Conservation (phyloP, 495 filamentous ascomycete species). For the Physcia stellaris region DNA sequence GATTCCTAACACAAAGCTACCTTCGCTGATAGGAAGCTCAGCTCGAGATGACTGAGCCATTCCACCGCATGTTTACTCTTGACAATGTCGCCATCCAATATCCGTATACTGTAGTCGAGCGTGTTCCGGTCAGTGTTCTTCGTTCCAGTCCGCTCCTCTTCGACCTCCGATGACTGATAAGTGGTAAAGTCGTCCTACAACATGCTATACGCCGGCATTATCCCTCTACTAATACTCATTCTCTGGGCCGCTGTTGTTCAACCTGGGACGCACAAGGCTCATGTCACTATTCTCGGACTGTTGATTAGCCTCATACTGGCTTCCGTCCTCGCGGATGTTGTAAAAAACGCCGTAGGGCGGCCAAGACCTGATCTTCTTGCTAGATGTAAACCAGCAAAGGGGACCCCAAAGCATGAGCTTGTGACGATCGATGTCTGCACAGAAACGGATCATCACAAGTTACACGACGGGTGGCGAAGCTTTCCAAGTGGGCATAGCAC, state of each 20-base stretch:
- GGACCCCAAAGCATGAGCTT: slow-evolving; percentile 50
- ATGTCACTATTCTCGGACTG: slow-evolving; percentile 73
- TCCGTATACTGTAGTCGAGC: slow-evolving; percentile 72
- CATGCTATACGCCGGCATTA: slow-evolving; percentile 58
- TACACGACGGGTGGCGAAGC: slow-evolving; percentile 88
- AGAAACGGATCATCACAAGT: slow-evolving; percentile 54
- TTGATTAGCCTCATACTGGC: slow-evolving; percentile 64
- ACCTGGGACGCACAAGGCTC: slow-evolving; percentile 61
- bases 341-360: slow-evolving; percentile 85
- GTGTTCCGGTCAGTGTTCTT: slow-evolving; percentile 60
- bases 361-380: slow-evolving; percentile 82
- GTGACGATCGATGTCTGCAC: slow-evolving; percentile 72
- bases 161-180: slow-evolving; percentile 3
- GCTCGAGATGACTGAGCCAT: slow-evolving; percentile 67
- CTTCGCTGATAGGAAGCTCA: too few relatives aligned
- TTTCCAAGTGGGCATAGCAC: slow-evolving; percentile 84
- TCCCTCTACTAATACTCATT: slow-evolving; percentile 54
- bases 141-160: not conserved
- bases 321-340: slow-evolving; percentile 70
- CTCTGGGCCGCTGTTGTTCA: slow-evolving; percentile 47
- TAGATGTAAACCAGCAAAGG: slow-evolving; percentile 61
- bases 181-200: slow-evolving; percentile 42
- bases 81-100: slow-evolving; percentile 73
- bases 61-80: slow-evolving; percentile 66
- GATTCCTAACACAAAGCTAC: not conserved